phyloP scores from a whole-genome alignment of 2,329 filamentous ascomycete species.

The Chaetothyriales sp. region DNA sequence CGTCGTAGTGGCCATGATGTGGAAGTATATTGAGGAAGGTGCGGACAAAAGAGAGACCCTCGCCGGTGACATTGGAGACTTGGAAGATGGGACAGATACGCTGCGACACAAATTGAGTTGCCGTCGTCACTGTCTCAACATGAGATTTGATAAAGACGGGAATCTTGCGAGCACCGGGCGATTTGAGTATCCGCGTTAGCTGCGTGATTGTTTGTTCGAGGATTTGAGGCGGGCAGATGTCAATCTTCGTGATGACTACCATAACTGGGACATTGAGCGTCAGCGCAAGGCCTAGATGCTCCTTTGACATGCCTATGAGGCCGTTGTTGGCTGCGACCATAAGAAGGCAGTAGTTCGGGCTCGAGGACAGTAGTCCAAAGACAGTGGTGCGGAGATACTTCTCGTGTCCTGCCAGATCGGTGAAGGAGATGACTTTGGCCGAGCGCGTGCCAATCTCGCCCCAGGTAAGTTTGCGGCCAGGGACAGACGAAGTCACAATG shows the following conservation, averaged over 20 bases:
- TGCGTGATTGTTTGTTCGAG: slow-evolving; percentile 85
- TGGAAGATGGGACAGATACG: slow-evolving; percentile 96
- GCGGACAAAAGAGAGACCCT: slow-evolving; percentile 77
- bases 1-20: slow-evolving; percentile 83
- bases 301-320: slow-evolving; percentile 93
- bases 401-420: slow-evolving; percentile 89
- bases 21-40: slow-evolving; percentile 91
- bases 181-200: slow-evolving; percentile 83
- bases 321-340: slow-evolving; percentile 99
- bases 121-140: slow-evolving; percentile 87
- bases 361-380: slow-evolving; percentile 84
- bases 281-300: slow-evolving; percentile 87
- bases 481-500: slow-evolving; percentile 64
- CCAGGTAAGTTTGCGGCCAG: slow-evolving; percentile 82
- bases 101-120: slow-evolving; percentile 87
- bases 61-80: slow-evolving; percentile 91
- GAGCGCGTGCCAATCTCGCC: slow-evolving; percentile 92
- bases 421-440: slow-evolving; percentile 92
- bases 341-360: slow-evolving; percentile 89
- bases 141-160: slow-evolving; percentile 86
- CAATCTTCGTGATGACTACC: slow-evolving; percentile 95
- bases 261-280: slow-evolving; percentile 94
- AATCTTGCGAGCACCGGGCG: slow-evolving; percentile 83
- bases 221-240: slow-evolving; percentile 93
- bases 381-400: slow-evolving; percentile 90